Evolutionary conservation across 257 asterid species (phyloP).

Genomic region (Plantago major): DNA sequence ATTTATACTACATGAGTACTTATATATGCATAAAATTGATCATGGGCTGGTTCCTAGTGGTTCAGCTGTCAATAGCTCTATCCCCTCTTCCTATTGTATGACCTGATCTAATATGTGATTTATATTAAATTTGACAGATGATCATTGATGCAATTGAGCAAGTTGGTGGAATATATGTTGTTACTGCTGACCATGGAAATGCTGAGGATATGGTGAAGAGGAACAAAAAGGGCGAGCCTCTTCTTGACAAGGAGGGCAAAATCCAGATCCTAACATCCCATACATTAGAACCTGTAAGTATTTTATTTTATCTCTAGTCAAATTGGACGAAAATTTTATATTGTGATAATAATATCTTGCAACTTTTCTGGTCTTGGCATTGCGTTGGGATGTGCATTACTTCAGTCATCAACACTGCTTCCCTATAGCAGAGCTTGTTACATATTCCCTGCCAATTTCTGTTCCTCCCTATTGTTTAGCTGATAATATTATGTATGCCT

Average conservation of each 20-base stretch:
- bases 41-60: too few species aligned
- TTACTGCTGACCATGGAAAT: slow-evolving; percentile 98
- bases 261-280: slow-evolving; percentile 90
- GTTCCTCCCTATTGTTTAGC: too few species aligned
- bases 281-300: slow-evolving; percentile 83
- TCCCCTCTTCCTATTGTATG: background rate
- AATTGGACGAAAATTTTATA: background rate
- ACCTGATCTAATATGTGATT: background rate
- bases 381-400: background rate
- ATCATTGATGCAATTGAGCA: slow-evolving; percentile 85
- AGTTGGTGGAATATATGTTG: slow-evolving; percentile 91
- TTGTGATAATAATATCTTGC: background rate
- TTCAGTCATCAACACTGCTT: too few species aligned
- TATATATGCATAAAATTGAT: too few species aligned
- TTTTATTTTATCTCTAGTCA: background rate
- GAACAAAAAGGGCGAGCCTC: slow-evolving; percentile 93
- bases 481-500: too few species aligned
- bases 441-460: too few species aligned
- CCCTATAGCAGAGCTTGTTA: too few species aligned
- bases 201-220: slow-evolving; percentile 99
- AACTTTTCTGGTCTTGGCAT: background rate
- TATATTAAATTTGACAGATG: slow-evolving; percentile 40
- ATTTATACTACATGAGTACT: too few species aligned
- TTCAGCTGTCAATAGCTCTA: too few species aligned
- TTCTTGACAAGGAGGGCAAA: slow-evolving; percentile 77